phyloP scores from a whole-genome alignment of 2,329 filamentous ascomycete species.

The Blastomyces emzantsi region DNA sequence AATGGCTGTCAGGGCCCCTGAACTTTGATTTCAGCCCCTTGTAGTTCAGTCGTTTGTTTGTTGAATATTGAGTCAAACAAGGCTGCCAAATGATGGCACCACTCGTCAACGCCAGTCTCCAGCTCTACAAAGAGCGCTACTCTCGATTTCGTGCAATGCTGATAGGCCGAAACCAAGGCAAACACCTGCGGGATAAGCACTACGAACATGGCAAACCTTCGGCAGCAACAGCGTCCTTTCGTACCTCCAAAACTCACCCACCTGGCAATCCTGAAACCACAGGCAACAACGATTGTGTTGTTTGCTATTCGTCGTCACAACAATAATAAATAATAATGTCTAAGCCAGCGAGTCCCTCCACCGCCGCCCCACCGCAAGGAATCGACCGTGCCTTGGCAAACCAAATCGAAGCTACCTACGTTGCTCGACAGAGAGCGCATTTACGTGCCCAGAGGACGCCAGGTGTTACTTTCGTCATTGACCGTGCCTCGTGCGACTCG shows the following conservation, averaged over 20 bases:
- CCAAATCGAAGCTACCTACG: constrained; percentile 6
- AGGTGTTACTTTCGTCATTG: background rate
- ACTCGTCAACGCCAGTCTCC: no score
- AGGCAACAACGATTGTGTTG: background rate
- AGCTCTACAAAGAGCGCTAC: background rate
- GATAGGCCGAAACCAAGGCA: background rate
- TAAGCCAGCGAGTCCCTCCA: background rate
- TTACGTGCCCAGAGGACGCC: background rate
- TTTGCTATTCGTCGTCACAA: background rate
- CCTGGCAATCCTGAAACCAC: background rate
- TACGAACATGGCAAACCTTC: background rate
- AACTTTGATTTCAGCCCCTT: background rate
- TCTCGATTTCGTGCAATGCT: background rate
- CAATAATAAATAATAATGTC: no score
- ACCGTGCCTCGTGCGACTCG: background rate
- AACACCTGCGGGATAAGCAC: background rate
- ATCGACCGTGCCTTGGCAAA: background rate
- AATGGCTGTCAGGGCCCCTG: background rate
- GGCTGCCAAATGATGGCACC: background rate
- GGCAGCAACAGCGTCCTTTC: background rate
- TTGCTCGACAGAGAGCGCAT: background rate
- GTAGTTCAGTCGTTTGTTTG: background rate
- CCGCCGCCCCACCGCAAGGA: background rate
- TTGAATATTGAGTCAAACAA: background rate
- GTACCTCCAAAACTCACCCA: background rate